These are phyloP conservation scores for Mycena epipterygia DNA, from an alignment of 768 basidiomycete species.

Conservation along the genomic window DNA sequence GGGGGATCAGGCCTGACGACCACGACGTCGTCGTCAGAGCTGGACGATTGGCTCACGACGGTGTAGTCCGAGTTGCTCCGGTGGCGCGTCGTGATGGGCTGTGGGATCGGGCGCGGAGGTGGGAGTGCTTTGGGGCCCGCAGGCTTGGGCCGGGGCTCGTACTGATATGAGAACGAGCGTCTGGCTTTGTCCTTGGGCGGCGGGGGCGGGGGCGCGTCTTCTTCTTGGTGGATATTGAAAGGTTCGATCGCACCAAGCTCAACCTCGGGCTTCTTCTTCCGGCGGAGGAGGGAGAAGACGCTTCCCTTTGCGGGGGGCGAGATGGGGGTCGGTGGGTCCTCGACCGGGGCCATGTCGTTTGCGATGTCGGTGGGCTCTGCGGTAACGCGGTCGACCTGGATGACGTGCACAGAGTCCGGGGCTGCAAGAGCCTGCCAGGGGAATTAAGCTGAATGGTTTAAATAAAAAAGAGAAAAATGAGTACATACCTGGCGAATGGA, in stretches of 20 bases:
- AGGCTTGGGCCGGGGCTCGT: slow-evolving; percentile 4
- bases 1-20: slow-evolving; percentile 38
- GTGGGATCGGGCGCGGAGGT: slow-evolving; percentile 38
- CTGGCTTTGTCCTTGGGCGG: slow-evolving; percentile 60
- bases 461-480: slow-evolving; percentile 8
- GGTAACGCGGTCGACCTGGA: slow-evolving; percentile 29
- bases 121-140: slow-evolving; percentile 24
- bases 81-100: slow-evolving; percentile 41
- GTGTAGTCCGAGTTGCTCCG: slow-evolving; percentile 58
- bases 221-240: slow-evolving; percentile 35
- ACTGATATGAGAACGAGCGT: slow-evolving; percentile 35
- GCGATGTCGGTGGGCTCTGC: slow-evolving; percentile 23
- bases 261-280: slow-evolving; percentile 53
- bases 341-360: slow-evolving; percentile 25
- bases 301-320: slow-evolving; percentile 36
- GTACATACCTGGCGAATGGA: slow-evolving; percentile 51
- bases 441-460: slow-evolving; percentile 1
- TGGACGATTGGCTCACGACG: slow-evolving; percentile 52
- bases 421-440: slow-evolving; percentile 33
- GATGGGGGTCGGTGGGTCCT: neutral
- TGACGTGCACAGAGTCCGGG: slow-evolving; percentile 36
- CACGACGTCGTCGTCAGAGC: slow-evolving; percentile 49
- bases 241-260: slow-evolving; percentile 33
- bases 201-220: slow-evolving; percentile 53
- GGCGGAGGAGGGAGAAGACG: slow-evolving; percentile 53